phyloP scores from a whole-genome alignment of 495 filamentous ascomycete genomes.

The Thermothielavioides terrestris region DNA sequence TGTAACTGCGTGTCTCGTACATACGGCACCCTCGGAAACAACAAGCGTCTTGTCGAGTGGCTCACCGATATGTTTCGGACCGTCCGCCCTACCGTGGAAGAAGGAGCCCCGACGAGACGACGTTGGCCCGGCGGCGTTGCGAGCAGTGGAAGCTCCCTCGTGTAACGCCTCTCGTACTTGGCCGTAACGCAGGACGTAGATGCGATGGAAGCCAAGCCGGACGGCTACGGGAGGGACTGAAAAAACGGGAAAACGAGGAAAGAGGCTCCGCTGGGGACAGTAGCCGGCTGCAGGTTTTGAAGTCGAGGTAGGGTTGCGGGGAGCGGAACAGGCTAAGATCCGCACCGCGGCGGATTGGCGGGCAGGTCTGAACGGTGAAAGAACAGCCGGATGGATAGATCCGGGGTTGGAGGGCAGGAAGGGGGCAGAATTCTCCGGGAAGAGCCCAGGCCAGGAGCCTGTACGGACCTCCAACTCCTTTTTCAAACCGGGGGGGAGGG shows the following conservation, averaged over 20 bases:
- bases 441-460: not conserved
- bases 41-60: too few relatives aligned
- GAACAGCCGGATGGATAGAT: not conserved
- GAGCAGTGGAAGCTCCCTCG: too few relatives aligned
- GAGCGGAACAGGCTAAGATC: constrained; percentile 11
- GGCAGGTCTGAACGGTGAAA: too few relatives aligned
- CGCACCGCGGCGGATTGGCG: not conserved
- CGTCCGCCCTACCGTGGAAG: too few relatives aligned
- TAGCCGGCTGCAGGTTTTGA: not conserved
- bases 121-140: too few relatives aligned
- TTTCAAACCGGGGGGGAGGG: too few relatives aligned
- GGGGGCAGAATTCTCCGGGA: not conserved
- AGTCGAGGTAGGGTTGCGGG: constrained; percentile 9
- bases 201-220: constrained; percentile 10
- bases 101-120: too few relatives aligned
- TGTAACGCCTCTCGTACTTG: too few relatives aligned
- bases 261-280: not conserved
- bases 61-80: too few relatives aligned
- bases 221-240: not conserved
- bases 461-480: too few relatives aligned
- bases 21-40: not conserved
- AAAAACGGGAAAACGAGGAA: not conserved
- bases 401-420: too few relatives aligned
- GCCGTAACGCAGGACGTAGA: too few relatives aligned
- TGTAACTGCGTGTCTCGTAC: not conserved